Conservation (phyloP, 2,329 filamentous ascomycete genomes). For the Phyllosticta paracitricarpa region DNA sequence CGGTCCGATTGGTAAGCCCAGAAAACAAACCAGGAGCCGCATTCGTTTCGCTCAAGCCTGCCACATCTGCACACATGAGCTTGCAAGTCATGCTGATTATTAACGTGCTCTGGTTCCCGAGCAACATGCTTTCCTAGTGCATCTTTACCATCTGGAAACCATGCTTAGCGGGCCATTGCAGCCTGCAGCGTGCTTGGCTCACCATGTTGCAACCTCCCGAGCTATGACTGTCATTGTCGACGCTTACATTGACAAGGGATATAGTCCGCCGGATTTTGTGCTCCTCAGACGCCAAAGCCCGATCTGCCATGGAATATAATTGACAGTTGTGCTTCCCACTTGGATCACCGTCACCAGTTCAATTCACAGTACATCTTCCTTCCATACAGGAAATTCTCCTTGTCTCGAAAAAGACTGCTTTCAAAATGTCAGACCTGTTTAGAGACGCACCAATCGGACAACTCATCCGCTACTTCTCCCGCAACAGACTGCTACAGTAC, state of each 20-base stretch:
- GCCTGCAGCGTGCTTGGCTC: not conserved
- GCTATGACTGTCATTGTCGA: not conserved
- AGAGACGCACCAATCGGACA: slow-evolving; percentile 51
- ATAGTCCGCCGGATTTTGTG: not conserved
- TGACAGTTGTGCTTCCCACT: not conserved
- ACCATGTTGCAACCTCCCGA: not conserved
- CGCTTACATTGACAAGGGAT: not conserved
- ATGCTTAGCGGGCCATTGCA: not conserved
- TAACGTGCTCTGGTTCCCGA: not conserved
- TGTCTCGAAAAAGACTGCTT: not conserved
- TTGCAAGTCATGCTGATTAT: not conserved
- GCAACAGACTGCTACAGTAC: slow-evolving; percentile 45
- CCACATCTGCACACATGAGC: not conserved
- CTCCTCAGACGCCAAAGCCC: not conserved
- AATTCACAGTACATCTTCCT: not conserved
- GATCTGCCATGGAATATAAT: not conserved
- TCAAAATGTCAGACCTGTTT: slow-evolving; percentile 32
- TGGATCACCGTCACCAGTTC: not conserved
- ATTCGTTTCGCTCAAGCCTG: not conserved
- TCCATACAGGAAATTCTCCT: not conserved
- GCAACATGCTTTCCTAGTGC: not conserved
- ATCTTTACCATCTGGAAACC: not conserved
- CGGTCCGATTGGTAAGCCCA: not conserved
- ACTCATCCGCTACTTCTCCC: slow-evolving; percentile 44
- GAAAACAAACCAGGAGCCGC: not conserved